Conservation (phyloP, 805 yeast genomes). For the Wickerhamiella nectarea region DNA sequence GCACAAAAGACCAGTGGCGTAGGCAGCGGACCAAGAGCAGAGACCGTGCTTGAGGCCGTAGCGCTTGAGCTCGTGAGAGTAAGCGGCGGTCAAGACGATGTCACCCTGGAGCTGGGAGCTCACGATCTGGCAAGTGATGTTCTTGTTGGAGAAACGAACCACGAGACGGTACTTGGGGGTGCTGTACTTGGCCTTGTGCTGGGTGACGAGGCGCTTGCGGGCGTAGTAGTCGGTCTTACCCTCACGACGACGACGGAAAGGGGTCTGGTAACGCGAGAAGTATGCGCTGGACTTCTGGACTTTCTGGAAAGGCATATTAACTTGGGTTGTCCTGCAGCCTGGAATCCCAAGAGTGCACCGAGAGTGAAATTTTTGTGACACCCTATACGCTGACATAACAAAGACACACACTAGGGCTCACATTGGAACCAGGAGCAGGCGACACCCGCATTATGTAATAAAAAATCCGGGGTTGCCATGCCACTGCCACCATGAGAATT, state of each 20-base stretch:
- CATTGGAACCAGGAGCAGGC: no score
- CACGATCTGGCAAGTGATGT: slow-evolving; percentile 94
- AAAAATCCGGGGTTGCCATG: no score
- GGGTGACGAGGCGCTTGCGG: slow-evolving; percentile 98
- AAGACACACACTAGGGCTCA: no score
- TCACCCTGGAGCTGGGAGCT: slow-evolving; percentile 97
- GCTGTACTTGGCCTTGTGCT: slow-evolving; percentile 99
- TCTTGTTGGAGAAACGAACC: slow-evolving; percentile 99
- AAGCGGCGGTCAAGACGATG: slow-evolving; percentile 90
- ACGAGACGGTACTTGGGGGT: slow-evolving; percentile 99
- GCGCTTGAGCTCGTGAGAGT: slow-evolving; percentile 95
- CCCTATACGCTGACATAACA: neutral
- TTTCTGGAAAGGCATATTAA: slow-evolving; percentile 64
- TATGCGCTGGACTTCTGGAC: slow-evolving; percentile 74
- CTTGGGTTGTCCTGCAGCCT: neutral
- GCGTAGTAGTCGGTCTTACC: slow-evolving; percentile 99
- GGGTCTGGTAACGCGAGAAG: slow-evolving; percentile 99
- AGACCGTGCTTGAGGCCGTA: slow-evolving; percentile 97
- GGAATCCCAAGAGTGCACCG: neutral
- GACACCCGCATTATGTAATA: no score
- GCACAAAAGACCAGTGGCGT: slow-evolving; percentile 94
- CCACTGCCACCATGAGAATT: no score
- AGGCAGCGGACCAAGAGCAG: slow-evolving; percentile 99
- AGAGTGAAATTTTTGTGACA: slow-evolving; percentile 1
- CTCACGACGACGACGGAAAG: slow-evolving; percentile 99